Evolutionary conservation across 2,329 filamentous ascomycete genomes (phyloP).

Genomic region (Magnaporthiopsis incrustans): DNA sequence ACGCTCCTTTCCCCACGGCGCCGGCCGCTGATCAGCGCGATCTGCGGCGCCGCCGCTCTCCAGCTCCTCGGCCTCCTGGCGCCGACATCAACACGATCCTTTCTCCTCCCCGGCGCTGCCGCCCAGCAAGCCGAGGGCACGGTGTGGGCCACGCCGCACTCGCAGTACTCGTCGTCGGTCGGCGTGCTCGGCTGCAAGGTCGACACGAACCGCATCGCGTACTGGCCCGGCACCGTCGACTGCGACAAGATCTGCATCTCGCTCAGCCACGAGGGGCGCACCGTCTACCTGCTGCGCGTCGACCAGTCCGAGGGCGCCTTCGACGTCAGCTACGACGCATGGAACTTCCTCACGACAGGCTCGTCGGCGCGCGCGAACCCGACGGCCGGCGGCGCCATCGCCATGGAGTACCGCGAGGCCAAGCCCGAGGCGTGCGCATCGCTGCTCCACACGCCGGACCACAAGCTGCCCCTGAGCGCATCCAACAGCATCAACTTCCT

Average conservation of each 20-base stretch:
- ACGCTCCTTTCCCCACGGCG: conserved; percentile 1
- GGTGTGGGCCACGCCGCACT: conserved; percentile 44
- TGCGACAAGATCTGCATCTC: conserved; percentile 51
- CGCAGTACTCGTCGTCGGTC: conserved; percentile 46
- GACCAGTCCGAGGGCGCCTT: conserved; percentile 48
- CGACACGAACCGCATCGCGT: conserved; percentile 52
- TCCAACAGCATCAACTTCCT: conserved; percentile 51
- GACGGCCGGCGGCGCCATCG: conserved; percentile 38
- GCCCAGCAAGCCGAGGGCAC: conserved; percentile 3
- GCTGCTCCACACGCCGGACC: conserved; percentile 39
- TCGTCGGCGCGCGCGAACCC: conserved; percentile 37
- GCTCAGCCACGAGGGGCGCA: conserved; percentile 38
- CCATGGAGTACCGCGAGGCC: conserved; percentile 42
- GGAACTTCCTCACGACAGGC: conserved; percentile 49
- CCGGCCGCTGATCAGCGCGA: conserved; percentile 4
- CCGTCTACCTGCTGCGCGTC: conserved; percentile 49
- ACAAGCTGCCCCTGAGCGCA: conserved; percentile 46
- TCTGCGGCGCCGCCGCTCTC: conserved; percentile 1
- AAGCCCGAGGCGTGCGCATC: conserved; percentile 38
- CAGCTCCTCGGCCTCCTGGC: background rate
- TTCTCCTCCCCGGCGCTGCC: background rate
- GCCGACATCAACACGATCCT: background rate
- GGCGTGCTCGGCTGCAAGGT: conserved; percentile 54
- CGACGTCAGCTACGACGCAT: conserved; percentile 53
- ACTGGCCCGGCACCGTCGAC: conserved; percentile 46